Conservation (phyloP, 331 rosid species). For the Pyrus hybrid region DNA sequence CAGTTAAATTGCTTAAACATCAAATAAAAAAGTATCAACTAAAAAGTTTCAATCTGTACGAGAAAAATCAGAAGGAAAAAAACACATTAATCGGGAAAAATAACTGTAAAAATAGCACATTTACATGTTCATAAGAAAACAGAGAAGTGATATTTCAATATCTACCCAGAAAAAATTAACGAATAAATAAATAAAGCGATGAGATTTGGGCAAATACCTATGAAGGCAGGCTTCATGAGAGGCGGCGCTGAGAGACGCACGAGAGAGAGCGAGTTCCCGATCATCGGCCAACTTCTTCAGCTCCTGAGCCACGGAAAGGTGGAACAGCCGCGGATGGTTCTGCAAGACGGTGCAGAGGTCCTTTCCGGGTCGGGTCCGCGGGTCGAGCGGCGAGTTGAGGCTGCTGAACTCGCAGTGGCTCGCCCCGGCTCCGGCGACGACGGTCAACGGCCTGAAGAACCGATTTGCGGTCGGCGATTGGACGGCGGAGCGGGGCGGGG, state of each 20-base stretch:
- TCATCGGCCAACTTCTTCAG: slow-evolving; percentile 59
- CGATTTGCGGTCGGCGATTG: neutral
- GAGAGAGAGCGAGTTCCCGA: slow-evolving; percentile 50
- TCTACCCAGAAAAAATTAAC: no score
- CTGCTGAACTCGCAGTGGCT: no score
- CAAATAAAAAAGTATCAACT: neutral
- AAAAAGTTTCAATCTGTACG: neutral
- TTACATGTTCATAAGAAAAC: neutral
- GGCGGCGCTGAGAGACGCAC: slow-evolving; percentile 31
- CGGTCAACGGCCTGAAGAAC: slow-evolving; percentile 7
- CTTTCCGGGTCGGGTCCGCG: slow-evolving; percentile 57
- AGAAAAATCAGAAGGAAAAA: neutral
- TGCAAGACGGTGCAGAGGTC: slow-evolving; percentile 59
- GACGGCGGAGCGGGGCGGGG: neutral
- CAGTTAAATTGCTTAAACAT: neutral
- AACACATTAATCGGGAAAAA: neutral
- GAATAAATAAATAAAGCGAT: neutral
- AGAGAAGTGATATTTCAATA: neutral
- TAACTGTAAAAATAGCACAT: neutral
- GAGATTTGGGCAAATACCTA: slow-evolving; percentile 31
- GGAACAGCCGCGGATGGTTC: slow-evolving; percentile 73
- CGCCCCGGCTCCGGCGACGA: slow-evolving; percentile 39
- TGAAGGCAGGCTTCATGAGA: slow-evolving; percentile 71
- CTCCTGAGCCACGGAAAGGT: slow-evolving; percentile 61
- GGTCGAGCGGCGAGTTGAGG: slow-evolving; percentile 73